Base-by-base conservation (phyloP, 768 basidiomycete species). In the Rhizopogon rudus region DNA sequence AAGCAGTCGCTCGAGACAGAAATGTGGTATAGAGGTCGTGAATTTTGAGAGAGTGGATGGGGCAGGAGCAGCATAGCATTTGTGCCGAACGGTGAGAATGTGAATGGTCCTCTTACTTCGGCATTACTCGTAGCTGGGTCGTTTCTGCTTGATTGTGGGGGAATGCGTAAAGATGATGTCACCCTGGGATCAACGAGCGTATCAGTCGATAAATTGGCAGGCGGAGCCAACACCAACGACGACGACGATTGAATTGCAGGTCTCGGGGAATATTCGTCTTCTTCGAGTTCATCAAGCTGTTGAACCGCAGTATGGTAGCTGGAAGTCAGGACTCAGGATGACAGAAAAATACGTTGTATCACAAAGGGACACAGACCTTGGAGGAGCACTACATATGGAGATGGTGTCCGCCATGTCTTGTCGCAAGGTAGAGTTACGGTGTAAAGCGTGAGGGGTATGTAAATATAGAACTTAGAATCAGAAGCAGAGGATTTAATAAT, bases 41-140 rank as follows among this genome's bases (percentile, higher is more conserved):
- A 29, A 20, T 54, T 52, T 9, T 44, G 51, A n/a, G 35, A 44
- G 28, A 51, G 20, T 7, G n/a, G n/a, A 8, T 44, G 58, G 2
- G 58, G 58, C 8, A 59, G 14, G 17, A 60, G 52, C 6, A 59
- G n/a, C 58, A 60, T 60, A 4, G 58, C 53, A 16, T 60, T 59
- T 10, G 22, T 37, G 8, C 51, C 33, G 17, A 49, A 22, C 6
- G 52, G 58, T 29, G 57, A 45, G 52, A 60, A 59, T 25, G 42
- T 50, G 40, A 59, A 60, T 33, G 25, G 35, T n/a, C 42, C 33
- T 46, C n/a, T 45, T 31, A 29, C 44, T 45, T 31, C 44, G n/a
- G 29, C 28, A n/a, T 29, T 5, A 25, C 22, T 25, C 2, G 22
- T 25, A n/a, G 28, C 16, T 29, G 16, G 5, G 28, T 29, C 1